Evolutionary conservation across 2,329 filamentous ascomycete species (phyloP).

Genomic region (Fusarium sp.): DNA sequence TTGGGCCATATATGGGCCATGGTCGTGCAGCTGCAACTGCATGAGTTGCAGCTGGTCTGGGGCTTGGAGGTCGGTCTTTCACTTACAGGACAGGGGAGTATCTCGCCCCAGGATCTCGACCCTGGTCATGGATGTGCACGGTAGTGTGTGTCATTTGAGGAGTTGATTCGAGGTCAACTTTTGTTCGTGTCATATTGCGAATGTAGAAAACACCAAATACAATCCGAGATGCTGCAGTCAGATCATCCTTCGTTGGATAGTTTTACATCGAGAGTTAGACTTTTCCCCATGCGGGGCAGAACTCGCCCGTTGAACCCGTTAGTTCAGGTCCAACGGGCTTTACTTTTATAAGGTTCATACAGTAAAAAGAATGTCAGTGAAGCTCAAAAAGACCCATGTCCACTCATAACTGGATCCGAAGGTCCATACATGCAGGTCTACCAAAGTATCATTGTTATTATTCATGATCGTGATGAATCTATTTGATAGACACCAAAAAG

Average conservation of each 20-base stretch:
- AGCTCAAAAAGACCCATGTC: not conserved
- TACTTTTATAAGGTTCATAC: not conserved
- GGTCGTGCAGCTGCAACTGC: constrained; percentile 23
- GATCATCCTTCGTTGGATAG: constrained; percentile 30
- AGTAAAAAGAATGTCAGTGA: constrained; percentile 1
- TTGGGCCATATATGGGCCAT: constrained; percentile 14
- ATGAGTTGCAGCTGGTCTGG: constrained; percentile 39
- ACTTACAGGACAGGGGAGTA: constrained; percentile 22
- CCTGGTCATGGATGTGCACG: constrained; percentile 19
- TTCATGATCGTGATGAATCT: not conserved
- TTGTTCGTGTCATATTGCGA: constrained; percentile 10
- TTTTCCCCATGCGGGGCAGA: constrained; percentile 17
- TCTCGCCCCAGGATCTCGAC: constrained; percentile 31
- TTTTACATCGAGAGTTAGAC: constrained; percentile 7
- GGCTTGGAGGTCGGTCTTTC: constrained; percentile 24
- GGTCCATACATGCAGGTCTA: constrained; percentile 7
- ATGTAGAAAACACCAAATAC: constrained; percentile 4
- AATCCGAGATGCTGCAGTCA: constrained; percentile 21
- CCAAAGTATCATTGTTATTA: not conserved
- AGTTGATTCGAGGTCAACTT: constrained; percentile 31
- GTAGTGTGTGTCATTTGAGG: constrained; percentile 3
- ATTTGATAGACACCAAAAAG: not conserved
- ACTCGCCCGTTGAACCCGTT: constrained; percentile 11
- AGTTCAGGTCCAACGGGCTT: constrained; percentile 1
- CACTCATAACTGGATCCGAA: constrained; percentile 16